These are phyloP conservation scores for Claviceps capensis DNA, from an alignment of 2,329 filamentous ascomycete species.

Conservation along the genomic window DNA sequence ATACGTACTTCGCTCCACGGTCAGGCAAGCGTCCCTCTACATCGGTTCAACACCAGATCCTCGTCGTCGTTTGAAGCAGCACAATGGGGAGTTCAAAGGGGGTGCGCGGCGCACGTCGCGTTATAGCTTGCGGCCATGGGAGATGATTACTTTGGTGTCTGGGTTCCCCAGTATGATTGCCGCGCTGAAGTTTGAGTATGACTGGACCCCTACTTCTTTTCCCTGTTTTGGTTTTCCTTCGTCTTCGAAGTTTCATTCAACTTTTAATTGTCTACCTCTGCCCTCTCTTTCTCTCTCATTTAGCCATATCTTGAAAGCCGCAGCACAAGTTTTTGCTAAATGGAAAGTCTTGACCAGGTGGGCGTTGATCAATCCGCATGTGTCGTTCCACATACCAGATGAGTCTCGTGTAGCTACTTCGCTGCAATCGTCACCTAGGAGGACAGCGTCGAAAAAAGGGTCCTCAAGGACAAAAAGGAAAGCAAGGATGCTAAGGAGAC, in stretches of 20 bases:
- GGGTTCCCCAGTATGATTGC: conserved; percentile 81
- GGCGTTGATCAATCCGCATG: conserved; percentile 79
- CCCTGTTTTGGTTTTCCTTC: not conserved
- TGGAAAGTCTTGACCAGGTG: conserved; percentile 42
- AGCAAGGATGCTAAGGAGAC: conserved; percentile 41
- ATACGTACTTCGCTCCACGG: conserved; percentile 77
- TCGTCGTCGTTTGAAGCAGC: conserved; percentile 69
- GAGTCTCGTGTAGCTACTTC: conserved; percentile 43
- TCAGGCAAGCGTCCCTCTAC: conserved; percentile 60
- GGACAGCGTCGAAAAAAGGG: no score
- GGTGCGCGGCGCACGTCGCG: conserved; percentile 67
- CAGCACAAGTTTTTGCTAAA: conserved; percentile 1
- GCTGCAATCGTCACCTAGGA: conserved; percentile 19
- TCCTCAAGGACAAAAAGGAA: conserved; percentile 21
- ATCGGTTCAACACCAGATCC: conserved; percentile 89
- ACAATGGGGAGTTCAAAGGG: conserved; percentile 75
- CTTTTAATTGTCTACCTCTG: not conserved
- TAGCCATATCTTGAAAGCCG: conserved; percentile 8
- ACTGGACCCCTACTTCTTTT: not conserved
- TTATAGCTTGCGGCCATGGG: conserved; percentile 64
- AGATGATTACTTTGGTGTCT: conserved; percentile 74
- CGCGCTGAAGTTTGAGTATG: conserved; percentile 86
- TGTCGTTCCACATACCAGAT: conserved; percentile 63
- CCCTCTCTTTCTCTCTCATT: not conserved
- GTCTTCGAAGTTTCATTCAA: conserved; percentile 43